Evolutionary conservation across 2,329 filamentous ascomycete species (phyloP), one percentile per base, ranked within the genome.

Genomic region (Nothophaeocryptopus gaeumannii): DNA sequence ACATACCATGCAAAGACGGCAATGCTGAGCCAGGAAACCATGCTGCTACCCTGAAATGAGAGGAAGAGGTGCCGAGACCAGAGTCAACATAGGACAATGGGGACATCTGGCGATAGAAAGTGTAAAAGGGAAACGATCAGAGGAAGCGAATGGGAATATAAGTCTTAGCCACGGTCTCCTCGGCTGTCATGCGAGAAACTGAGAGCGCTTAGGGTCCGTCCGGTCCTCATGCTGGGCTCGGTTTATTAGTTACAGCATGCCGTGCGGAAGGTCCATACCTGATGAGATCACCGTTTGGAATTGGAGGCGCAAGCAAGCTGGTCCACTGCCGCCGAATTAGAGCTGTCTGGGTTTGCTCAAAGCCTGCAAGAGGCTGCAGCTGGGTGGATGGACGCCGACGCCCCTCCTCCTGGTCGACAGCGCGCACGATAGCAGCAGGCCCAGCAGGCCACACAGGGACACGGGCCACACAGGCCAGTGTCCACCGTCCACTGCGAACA

Each of bases 1-100:
- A 59, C 64, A 51, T 64, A 67, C 65, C 63, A 66, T 56, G 55
- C 59, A 62, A 57, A 56, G 56, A 65, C 59, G 58, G 63, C 61
- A 53, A 64, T 52, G 52, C 47, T 55, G 55, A 64, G 55, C 63
- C 60, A 66, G 61, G 63, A 63, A 61, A 60, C 55, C 65, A 67
- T 67, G 56, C 62, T 67, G 65, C 54, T 46, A 56, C 56, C 53
- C 49, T 58, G 43, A 59, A 66, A 63, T 62, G 64, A 66, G 60
- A 61, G 62, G 50, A 59, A 51, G 47, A 45, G 55, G 53, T 50
- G 59, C 54, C 53, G 49, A 56, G 52, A 44, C 56, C 53, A 53
- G 56, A 53, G 58, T 56, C 60, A 55, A 65, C 63, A 63, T 61
- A 58, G 55, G 53, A 59, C 55, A 52, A 54, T 48, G 53, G 54